phyloP scores from a whole-genome alignment of 345 rosid genomes.

The Clausena lansium region DNA sequence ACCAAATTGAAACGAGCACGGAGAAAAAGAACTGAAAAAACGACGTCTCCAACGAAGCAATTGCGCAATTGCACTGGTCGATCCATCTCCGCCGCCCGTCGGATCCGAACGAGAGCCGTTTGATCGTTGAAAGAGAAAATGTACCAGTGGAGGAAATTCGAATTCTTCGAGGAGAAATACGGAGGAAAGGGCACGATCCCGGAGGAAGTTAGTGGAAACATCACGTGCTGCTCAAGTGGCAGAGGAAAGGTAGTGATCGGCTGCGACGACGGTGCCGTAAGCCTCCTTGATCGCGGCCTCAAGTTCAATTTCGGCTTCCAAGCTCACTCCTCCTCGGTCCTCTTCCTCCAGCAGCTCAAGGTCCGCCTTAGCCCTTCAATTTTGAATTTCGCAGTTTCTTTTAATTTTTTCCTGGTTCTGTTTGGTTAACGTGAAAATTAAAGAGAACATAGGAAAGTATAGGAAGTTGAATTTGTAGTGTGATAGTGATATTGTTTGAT shows the following conservation, averaged over 20 bases:
- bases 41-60: not conserved
- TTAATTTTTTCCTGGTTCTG: not conserved
- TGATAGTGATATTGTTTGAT: not conserved
- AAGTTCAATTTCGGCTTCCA: slow-evolving; percentile 83
- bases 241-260: slow-evolving; percentile 93
- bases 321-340: slow-evolving; percentile 79
- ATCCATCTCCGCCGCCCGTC: not conserved
- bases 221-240: slow-evolving; percentile 90
- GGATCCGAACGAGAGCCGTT: not conserved
- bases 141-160: slow-evolving; percentile 98
- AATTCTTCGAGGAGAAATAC: slow-evolving; percentile 96
- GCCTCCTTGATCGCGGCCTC: slow-evolving; percentile 93
- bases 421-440: slow-evolving; percentile 6
- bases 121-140: slow-evolving; percentile 24
- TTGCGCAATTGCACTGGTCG: not conserved
- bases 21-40: not conserved
- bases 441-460: not conserved
- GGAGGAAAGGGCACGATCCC: slow-evolving; percentile 76
- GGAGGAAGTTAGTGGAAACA: slow-evolving; percentile 69
- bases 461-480: not conserved
- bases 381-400: not conserved
- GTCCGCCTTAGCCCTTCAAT: slow-evolving; percentile 24
- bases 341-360: slow-evolving; percentile 95
- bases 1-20: not conserved
- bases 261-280: slow-evolving; percentile 76